Base-by-base conservation (phyloP, 176 grass and related monocot species). In the Areca catechu region DNA sequence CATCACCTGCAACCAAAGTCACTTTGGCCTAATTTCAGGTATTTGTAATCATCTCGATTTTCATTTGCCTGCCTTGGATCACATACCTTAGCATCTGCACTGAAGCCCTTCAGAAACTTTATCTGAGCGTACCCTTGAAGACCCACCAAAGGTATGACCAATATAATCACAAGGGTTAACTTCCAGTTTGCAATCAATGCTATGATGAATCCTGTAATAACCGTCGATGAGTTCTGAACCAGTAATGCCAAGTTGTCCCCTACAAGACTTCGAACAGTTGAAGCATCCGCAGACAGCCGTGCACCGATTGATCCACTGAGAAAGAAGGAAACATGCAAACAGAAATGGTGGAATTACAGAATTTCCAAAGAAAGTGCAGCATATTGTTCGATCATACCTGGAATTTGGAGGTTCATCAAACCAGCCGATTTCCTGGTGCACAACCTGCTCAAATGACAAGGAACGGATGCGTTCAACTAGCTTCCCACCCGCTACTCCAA, bases 381-480 rank as follows among this genome's bases (percentile, higher is more conserved):
- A 0, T 0, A 21, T n/a, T 48, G 16, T 30, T 50, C 28, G 48
- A 67, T 7, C 74, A 29, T 29, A 86, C 90, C 85, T 86, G 0
- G 90, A 95, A 81, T 95, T 84, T 70, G 77, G 30, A 71, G 82
- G 90, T 34, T 81, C 85, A 67, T 95, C 90, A 60, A 90, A 95
- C 90, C 86, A 90, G 37, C 77, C 78, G 18, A 89, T 95, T 10
- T 95, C 90, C 69, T 86, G 85, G 58, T 80, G 69, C 57, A 95
- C 78, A 34, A 86, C 54, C 54, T 70, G 78, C 58, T 16, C 63
- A 43, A 95, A 95, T 60, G 82, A 73, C 29, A 63, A 20, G 20
- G 82, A 89, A 19, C 86, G 67, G 54, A 95, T 77, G 16, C 86
- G 76, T 75, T 86, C 82, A 28, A 90, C 76, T 55, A 95, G 80